Evolutionary conservation across 768 basidiomycete genomes (phyloP), one percentile per base, ranked within the genome.

Genomic region (Naganishia vaughanmartiniae): DNA sequence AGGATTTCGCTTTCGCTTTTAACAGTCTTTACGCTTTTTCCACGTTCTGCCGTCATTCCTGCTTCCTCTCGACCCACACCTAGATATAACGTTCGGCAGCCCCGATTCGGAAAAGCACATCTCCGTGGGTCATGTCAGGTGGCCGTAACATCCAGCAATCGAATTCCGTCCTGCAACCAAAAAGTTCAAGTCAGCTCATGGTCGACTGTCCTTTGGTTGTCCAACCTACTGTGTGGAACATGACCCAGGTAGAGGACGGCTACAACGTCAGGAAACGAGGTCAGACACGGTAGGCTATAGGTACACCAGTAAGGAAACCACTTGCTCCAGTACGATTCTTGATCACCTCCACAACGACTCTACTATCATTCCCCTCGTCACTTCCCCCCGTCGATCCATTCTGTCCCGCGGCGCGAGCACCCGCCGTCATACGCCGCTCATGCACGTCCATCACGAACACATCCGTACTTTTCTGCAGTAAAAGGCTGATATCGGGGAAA

Each of bases 401-500:
- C 36, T 34, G 21, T 14, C 9, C 31, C 12, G 31, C 33, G 9
- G 24, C 34, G 15, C 10, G 12, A 48, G n/a, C 17, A 9, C 11
- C 65, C 73, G 34, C 60, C 60, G 46, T 70, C 30, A 48, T 72
- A 54, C 70, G 67, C 30, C 75, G 69, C 46, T 77, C 69, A 66
- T 81, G 76, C 54, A 73, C 73, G 54, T 79, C 80, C 71, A 76
- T 60, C 14, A 75, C 76, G 56, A 81, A 81, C 19, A 81, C 67
- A 48, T 72, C 67, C 14, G 76, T 75, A 4, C 75, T 79, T 33
- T 75, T 75, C 68, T 81, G 80, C 1, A 81, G 28, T 12, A 81
- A 67, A 0, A 81, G 69, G 15, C 76, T 75, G 7, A 77, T 63
- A 48, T 81, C 80, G 2, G 74, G 66, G 45, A 66, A 74, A 68